Conservation (phyloP, 768 basidiomycete genomes). For the Amanita pallidorosea region DNA sequence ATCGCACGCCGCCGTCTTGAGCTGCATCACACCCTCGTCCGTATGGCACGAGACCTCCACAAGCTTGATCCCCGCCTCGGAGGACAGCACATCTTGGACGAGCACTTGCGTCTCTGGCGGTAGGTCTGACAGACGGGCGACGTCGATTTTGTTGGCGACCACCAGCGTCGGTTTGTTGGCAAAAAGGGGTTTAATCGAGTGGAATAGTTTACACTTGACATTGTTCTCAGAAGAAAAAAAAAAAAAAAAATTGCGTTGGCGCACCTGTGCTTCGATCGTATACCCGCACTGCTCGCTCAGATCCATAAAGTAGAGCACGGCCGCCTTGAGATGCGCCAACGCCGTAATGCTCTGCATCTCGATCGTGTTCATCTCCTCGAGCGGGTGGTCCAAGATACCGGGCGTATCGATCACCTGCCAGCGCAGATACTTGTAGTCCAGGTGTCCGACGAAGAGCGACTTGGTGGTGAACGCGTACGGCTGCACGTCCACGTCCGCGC, state of each 20-base stretch:
- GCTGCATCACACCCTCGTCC: conserved; percentile 95
- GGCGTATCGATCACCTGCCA: conserved; percentile 99
- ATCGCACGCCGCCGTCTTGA: conserved; percentile 94
- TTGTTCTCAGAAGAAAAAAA: background rate
- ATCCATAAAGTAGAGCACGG: conserved; percentile 98
- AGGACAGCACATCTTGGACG: conserved; percentile 79
- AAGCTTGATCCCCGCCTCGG: conserved; percentile 53
- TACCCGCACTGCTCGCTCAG: conserved; percentile 98
- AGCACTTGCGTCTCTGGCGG: conserved; percentile 62
- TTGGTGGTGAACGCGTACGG: conserved; percentile 99
- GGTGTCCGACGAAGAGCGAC: conserved; percentile 94
- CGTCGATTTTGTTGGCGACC: conserved; percentile 97
- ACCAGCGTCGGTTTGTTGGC: conserved; percentile 86
- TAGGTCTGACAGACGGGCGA: conserved; percentile 81
- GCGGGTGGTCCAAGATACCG: conserved; percentile 92
- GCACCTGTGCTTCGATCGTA: conserved; percentile 88
- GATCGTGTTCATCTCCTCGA: conserved; percentile 99
- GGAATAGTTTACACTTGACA: conserved; percentile 89
- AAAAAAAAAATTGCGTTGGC: conserved; percentile 12
- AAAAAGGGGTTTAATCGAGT: conserved; percentile 98
- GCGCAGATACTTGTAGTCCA: conserved; percentile 97
- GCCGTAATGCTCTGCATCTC: conserved; percentile 99
- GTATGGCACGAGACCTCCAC: conserved; percentile 91
- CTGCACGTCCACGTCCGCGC: conserved; percentile 98
- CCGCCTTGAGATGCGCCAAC: conserved; percentile 89